phyloP scores from a whole-genome alignment of 768 basidiomycete genomes.

The Chalciporus sphaerocephalus region DNA sequence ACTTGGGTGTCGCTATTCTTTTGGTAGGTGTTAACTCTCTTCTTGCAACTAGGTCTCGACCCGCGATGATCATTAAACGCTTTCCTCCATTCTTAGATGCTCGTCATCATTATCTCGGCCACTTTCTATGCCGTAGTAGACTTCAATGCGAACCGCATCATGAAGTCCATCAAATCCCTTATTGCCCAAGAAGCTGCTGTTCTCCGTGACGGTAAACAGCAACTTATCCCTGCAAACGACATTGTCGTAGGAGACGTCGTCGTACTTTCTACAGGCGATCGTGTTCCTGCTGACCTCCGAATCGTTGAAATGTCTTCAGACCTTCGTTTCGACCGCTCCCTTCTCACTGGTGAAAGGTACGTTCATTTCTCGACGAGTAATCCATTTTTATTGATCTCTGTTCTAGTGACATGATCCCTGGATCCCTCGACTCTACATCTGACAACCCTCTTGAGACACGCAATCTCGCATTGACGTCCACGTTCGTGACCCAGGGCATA shows the following conservation, averaged over 20 bases:
- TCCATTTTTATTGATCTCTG: no score
- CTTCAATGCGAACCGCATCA: conserved; percentile 45
- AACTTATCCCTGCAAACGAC: conserved; percentile 47
- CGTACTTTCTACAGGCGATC: conserved; percentile 49
- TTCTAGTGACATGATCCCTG: conserved; percentile 45
- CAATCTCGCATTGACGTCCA: conserved; percentile 47
- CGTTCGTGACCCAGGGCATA: conserved; percentile 39
- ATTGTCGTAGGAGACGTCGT: conserved; percentile 57
- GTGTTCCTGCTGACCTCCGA: conserved; percentile 57
- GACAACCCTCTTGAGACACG: conserved; percentile 46
- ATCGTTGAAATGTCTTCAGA: conserved; percentile 50
- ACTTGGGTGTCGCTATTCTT: conserved; percentile 50
- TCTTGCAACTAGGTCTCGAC: no score
- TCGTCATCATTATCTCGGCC: conserved; percentile 40
- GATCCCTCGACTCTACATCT: conserved; percentile 42
- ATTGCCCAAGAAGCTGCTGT: conserved; percentile 58
- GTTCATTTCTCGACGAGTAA: no score
- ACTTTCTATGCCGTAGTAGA: conserved; percentile 50
- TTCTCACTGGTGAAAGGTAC: conserved; percentile 53
- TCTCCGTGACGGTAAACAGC: conserved; percentile 45
- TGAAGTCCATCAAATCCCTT: conserved; percentile 55
- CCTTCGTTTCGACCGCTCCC: conserved; percentile 48
- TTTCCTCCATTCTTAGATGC: no score
- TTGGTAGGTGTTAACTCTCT: no score
- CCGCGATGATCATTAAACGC: no score